These are phyloP conservation scores for Botrytis tulipae DNA, from an alignment of 2,329 filamentous ascomycete species.

Conservation along the genomic window DNA sequence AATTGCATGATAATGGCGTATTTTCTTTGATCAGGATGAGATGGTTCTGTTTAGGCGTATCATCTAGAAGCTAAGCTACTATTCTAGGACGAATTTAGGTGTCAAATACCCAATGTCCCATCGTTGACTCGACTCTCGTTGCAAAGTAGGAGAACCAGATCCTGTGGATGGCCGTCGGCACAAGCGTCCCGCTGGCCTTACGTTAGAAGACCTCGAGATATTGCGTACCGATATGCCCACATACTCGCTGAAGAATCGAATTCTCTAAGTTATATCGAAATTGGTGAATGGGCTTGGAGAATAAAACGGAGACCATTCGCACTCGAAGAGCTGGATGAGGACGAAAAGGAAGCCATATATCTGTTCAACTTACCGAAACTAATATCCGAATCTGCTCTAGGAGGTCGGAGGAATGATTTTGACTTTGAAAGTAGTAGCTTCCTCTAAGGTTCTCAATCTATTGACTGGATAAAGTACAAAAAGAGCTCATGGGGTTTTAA, in stretches of 20 bases:
- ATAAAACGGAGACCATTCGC: neutral
- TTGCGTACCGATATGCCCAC: neutral
- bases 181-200: neutral
- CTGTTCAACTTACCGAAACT: neutral
- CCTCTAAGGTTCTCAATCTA: no score
- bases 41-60: neutral
- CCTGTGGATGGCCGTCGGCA: neutral
- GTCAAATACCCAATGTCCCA: neutral
- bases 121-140: neutral
- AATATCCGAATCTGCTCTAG: neutral
- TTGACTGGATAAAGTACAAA: no score
- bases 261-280: neutral
- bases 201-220: neutral
- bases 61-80: neutral
- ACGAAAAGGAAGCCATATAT: neutral
- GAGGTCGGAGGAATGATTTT: no score
- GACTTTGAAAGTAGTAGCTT: no score
- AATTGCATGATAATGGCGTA: no score
- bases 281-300: neutral
- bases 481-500: no score
- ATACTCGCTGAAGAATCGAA: neutral
- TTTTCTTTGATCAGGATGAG: neutral
- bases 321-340: neutral
- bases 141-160: neutral
- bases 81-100: neutral